A percentile compares a stretch with the other conserved stretches of the same genome.
These are phyloP conservation scores for Cryptosporidium sp. DNA, from an alignment of 169 alveolate species.

Conservation along the genomic window DNA sequence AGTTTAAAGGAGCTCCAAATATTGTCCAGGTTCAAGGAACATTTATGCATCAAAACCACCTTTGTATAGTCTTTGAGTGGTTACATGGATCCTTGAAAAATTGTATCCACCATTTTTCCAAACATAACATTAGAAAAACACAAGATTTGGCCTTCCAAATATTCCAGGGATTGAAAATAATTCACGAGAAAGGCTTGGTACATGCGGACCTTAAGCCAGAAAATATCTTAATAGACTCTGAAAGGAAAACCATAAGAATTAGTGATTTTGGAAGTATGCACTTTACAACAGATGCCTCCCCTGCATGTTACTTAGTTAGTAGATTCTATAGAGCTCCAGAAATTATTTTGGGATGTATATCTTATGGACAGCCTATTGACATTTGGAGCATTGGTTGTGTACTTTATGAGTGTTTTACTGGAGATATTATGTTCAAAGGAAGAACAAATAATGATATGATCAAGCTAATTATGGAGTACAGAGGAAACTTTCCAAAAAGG, in stretches of 20 bases:
- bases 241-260: constrained; percentile 89
- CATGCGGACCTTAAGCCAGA: constrained; percentile 92
- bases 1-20: constrained; percentile 86
- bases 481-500: constrained; percentile 93
- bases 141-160: constrained; percentile 39
- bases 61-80: constrained; percentile 92
- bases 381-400: constrained; percentile 97
- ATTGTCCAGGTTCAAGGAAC: constrained; percentile 85
- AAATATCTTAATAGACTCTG: constrained; percentile 92
- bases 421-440: constrained; percentile 95
- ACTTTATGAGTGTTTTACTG: constrained; percentile 96
- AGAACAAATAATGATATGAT: constrained; percentile 96
- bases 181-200: constrained; percentile 51
- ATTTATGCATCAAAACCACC: constrained; percentile 88
- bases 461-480: constrained; percentile 92
- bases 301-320: constrained; percentile 94
- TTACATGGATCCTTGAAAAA: constrained; percentile 89
- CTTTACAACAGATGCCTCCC: constrained; percentile 88
- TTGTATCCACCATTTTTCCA: constrained; percentile 76
- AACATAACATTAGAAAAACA: constrained; percentile 15
- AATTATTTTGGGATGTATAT: constrained; percentile 92
- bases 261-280: constrained; percentile 97
- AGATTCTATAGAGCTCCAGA: constrained; percentile 99
- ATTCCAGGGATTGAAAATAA: constrained; percentile 27
- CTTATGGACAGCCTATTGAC: constrained; percentile 92